Conservation (phyloP, 164 flowering plant genomes). For the Tinospora cordifolia region DNA sequence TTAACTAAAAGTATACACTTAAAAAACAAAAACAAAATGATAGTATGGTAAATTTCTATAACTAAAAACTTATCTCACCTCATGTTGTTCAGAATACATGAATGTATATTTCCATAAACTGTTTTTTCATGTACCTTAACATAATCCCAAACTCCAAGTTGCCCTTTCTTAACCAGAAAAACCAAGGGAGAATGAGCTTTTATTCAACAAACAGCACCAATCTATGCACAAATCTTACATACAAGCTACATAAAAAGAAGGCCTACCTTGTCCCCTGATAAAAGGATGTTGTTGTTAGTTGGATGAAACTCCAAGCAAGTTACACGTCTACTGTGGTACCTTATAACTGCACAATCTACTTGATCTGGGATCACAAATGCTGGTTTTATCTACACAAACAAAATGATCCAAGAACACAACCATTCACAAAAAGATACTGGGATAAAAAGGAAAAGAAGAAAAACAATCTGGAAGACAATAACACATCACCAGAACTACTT, state of each 20-base stretch:
- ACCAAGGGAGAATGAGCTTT: constrained; percentile 7
- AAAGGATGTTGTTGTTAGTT: constrained; percentile 60
- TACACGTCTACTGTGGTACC: constrained; percentile 83
- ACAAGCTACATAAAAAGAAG: not conserved
- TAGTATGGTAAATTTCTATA: not conserved
- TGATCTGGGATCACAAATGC: constrained; percentile 63
- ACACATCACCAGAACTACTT: too few relatives aligned
- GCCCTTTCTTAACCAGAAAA: constrained; percentile 68
- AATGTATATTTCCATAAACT: constrained; percentile 75
- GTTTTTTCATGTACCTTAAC: constrained; percentile 62
- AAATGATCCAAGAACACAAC: not conserved
- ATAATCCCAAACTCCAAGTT: constrained; percentile 95
- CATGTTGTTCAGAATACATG: constrained; percentile 73
- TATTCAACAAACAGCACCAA: constrained; percentile 12
- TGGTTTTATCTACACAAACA: constrained; percentile 51
- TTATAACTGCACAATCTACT: constrained; percentile 69
- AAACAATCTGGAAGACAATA: not conserved
- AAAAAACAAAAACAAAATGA: not conserved
- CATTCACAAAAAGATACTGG: not conserved
- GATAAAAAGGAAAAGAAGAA: not conserved
- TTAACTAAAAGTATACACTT: not conserved
- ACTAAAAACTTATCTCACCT: constrained; percentile 36
- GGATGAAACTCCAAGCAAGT: constrained; percentile 97
- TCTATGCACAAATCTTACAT: not conserved
- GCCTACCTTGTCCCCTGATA: constrained; percentile 92